Base-by-base conservation (phyloP, 768 basidiomycete genomes). In the Mycena capillaripes region DNA sequence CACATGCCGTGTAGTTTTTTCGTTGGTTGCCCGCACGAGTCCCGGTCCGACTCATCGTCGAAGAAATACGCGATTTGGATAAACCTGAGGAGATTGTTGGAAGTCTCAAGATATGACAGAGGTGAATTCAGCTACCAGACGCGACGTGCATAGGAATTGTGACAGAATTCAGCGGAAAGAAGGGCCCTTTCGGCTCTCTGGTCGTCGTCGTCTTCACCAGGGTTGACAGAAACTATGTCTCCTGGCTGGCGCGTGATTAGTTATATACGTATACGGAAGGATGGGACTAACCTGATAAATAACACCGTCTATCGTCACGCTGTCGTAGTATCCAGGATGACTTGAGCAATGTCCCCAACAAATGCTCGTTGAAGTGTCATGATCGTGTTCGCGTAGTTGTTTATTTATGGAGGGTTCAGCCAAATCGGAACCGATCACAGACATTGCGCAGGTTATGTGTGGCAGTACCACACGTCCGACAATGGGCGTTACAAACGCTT, bases 11-110 rank as follows among this genome's bases (percentile, higher is more conserved):
- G 72, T 5, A 66, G 19, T 23, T 57, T 69, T 17, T 64, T 69
- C 32, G 17, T 19, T 2, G 68, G 61, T 11, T 29, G 5, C 12
- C 61, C 61, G 23, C 27, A n/a, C 6, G 7, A 11, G 50, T 72
- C 52, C 27, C 30, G 19, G 48, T 58, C 58, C 29, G 3, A 21
- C 12, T 30, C 21, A 16, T 69, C 50, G 10, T 69, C 62, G 42
- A 64, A 65, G 40, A 73, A 61, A 44, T 64, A 73, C 19, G 59
- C n/a, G 4, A 73, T 69, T 19, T 44, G 61, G 16, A 68, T 69
- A 25, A 73, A 73, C 72, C 72, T 73, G 52, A 8, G 25, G 29
- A 3, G 25, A 42, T 3, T 4, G 11, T 23, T 30, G 11, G 30
- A 57, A n/a, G 27, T 1, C 40, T 38, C n/a, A 42, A 9, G 8